These are phyloP conservation scores for Beauveria medogensis DNA, from an alignment of 2,329 filamentous ascomycete genomes.

Conservation along the genomic window DNA sequence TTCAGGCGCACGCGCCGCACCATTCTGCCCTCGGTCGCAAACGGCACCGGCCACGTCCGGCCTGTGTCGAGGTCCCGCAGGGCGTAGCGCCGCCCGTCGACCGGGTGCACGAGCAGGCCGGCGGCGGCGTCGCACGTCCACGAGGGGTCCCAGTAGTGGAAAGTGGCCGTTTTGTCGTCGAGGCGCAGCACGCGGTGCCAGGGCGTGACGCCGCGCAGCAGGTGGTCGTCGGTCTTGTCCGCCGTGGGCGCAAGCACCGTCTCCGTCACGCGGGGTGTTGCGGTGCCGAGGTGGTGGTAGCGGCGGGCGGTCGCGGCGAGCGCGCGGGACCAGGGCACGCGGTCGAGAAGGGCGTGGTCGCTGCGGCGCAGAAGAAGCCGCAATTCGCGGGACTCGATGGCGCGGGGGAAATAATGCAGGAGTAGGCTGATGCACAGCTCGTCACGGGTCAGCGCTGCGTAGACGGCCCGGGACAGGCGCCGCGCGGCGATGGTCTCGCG, in stretches of 20 bases:
- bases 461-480: conserved; percentile 42
- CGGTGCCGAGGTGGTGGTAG: conserved; percentile 44
- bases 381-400: conserved; percentile 41
- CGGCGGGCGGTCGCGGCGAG: conserved; percentile 45
- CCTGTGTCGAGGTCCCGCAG: conserved; percentile 43
- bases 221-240: not conserved
- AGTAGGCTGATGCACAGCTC: conserved; percentile 39
- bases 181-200: conserved; percentile 39
- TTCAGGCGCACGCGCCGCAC: conserved; percentile 47
- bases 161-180: conserved; percentile 30
- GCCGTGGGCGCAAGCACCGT: conserved; percentile 13
- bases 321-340: conserved; percentile 29
- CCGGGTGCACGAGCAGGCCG: conserved; percentile 47
- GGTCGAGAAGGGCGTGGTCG: conserved; percentile 11
- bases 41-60: conserved; percentile 38
- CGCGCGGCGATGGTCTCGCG: conserved; percentile 43
- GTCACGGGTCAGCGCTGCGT: conserved; percentile 39
- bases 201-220: conserved; percentile 29
- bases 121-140: conserved; percentile 49
- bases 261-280: conserved; percentile 31
- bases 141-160: conserved; percentile 37
- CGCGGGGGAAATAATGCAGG: conserved; percentile 42
- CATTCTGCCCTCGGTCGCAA: conserved; percentile 39
- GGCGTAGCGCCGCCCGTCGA: conserved; percentile 25
- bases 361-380: conserved; percentile 11